Evolutionary conservation across 441 rosid genomes (phyloP).

Genomic region (Flueggea neowawraea): DNA sequence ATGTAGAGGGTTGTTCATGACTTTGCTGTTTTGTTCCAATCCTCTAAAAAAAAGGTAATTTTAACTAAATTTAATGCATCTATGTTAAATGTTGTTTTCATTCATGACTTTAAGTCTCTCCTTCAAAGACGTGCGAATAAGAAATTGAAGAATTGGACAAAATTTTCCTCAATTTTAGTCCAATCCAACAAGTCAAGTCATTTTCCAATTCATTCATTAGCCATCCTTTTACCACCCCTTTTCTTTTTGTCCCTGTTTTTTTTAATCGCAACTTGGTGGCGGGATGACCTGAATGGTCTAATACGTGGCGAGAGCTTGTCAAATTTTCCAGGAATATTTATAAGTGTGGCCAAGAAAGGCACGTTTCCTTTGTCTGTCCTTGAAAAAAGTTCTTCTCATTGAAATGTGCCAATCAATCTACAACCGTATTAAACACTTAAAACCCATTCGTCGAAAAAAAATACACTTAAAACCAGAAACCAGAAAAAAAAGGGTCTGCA

Average conservation of each 20-base stretch:
- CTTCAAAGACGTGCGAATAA: background rate
- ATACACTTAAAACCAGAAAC: background rate
- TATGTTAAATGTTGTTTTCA: too few relatives aligned
- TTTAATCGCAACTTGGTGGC: too few relatives aligned
- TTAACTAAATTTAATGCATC: too few relatives aligned
- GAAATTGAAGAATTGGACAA: background rate
- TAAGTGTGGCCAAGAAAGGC: conserved; percentile 23
- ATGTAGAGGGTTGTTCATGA: too few relatives aligned
- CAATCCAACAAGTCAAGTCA: background rate
- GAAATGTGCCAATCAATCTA: conserved; percentile 10
- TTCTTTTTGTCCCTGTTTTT: too few relatives aligned
- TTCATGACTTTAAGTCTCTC: too few relatives aligned
- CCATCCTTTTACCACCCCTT: background rate
- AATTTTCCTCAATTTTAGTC: background rate
- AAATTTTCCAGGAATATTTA: background rate
- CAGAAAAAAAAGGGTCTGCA: too few relatives aligned
- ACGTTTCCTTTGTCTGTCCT: conserved; percentile 24
- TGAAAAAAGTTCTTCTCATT: conserved; percentile 8
- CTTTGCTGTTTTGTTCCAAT: too few relatives aligned
- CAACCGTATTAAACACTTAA: background rate
- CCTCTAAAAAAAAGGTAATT: too few relatives aligned
- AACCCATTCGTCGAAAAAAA: background rate
- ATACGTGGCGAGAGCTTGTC: background rate
- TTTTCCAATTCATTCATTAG: background rate
- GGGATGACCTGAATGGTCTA: too few relatives aligned